A percentile compares a stretch with the other conserved stretches of the same genome.
phyloP scores from a whole-genome alignment of 768 basidiomycete species.

The Pisolithus sp. region DNA sequence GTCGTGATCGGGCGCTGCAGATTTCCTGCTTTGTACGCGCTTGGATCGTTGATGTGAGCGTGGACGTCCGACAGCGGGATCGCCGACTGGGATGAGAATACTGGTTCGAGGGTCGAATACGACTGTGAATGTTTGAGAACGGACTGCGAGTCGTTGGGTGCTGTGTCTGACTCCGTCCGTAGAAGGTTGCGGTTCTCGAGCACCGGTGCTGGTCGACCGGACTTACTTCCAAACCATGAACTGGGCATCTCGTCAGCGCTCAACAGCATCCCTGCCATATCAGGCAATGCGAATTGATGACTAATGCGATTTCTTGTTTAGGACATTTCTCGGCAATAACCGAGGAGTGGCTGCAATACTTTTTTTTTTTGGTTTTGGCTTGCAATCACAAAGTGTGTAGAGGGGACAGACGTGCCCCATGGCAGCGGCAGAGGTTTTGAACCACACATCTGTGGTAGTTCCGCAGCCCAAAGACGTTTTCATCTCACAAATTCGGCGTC shows the following conservation, averaged over 20 bases:
- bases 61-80: constrained; percentile 18
- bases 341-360: constrained; percentile 6
- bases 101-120: constrained; percentile 10
- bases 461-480: constrained; percentile 34
- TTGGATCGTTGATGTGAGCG: constrained; percentile 21
- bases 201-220: constrained; percentile 11
- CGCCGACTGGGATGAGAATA: constrained; percentile 14
- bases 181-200: not conserved
- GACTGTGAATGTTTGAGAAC: not conserved
- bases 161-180: not conserved
- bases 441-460: constrained; percentile 15
- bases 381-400: not conserved
- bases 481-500: constrained; percentile 24
- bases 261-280: not conserved
- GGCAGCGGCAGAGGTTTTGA: constrained; percentile 12
- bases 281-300: not conserved
- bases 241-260: constrained; percentile 16
- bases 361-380: constrained; percentile 4
- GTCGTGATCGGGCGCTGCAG: constrained; percentile 2
- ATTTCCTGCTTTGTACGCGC: constrained; percentile 14
- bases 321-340: constrained; percentile 1
- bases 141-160: constrained; percentile 6
- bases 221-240: constrained; percentile 25
- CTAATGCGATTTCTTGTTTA: not conserved
- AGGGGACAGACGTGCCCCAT: constrained; percentile 2